Conservation (phyloP, 768 basidiomycete genomes). For the Coprinellus micaceus region DNA sequence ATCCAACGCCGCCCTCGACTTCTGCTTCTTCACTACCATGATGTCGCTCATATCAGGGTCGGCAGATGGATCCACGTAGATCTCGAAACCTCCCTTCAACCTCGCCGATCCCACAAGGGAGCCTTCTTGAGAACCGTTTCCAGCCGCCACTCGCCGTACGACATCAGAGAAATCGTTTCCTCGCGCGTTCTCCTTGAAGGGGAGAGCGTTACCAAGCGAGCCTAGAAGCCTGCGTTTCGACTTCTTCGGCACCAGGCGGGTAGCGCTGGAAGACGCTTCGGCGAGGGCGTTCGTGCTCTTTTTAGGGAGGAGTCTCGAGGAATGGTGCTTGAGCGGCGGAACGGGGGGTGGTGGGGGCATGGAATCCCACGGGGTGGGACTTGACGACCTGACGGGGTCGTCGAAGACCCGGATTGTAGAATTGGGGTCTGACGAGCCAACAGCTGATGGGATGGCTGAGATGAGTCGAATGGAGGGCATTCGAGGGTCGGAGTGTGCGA, state of each 20-base stretch:
- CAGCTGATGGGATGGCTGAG: slow-evolving; percentile 59
- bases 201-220: slow-evolving; percentile 1
- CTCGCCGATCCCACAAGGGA: background rate
- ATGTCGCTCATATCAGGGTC: slow-evolving; percentile 70
- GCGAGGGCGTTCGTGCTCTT: background rate
- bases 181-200: slow-evolving; percentile 24
- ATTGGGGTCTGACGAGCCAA: slow-evolving; percentile 37
- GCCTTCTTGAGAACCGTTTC: background rate
- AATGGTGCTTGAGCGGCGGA: slow-evolving; percentile 28
- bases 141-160: slow-evolving; percentile 44
- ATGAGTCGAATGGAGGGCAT: slow-evolving; percentile 69
- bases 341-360: slow-evolving; percentile 25
- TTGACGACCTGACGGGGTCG: slow-evolving; percentile 28
- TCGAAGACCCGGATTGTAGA: slow-evolving; percentile 21
- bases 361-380: slow-evolving; percentile 19
- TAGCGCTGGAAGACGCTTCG: slow-evolving; percentile 2
- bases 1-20: slow-evolving; percentile 57
- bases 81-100: slow-evolving; percentile 54
- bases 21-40: slow-evolving; percentile 74
- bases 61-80: slow-evolving; percentile 61
- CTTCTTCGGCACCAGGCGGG: slow-evolving; percentile 67
- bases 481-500: background rate
- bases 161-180: slow-evolving; percentile 58
- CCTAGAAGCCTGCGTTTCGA: slow-evolving; percentile 51
- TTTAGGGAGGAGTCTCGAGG: slow-evolving; percentile 9